Evolutionary conservation across 2,329 filamentous ascomycete genomes (phyloP), one percentile per base, ranked within the genome.

Genomic region (Colletotrichum simmondsii): DNA sequence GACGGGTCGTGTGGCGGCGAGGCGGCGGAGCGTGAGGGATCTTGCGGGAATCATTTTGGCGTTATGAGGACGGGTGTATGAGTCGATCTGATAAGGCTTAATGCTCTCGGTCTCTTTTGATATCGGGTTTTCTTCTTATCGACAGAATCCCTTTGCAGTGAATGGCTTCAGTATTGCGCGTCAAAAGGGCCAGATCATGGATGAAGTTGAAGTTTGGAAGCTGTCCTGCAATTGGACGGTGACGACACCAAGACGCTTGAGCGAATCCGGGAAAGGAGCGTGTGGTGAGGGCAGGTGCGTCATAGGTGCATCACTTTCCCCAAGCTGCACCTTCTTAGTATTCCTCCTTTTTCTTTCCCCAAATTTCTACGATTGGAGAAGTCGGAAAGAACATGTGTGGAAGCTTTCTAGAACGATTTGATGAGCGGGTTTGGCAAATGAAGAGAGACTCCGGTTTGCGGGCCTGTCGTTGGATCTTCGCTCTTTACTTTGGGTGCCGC

Each of bases 241-340:
- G 62, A 65, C 62, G 62, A 65, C 52, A 65, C 52, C 10, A 57
- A 30, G 53, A 42, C 37, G 37, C 16, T 42, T 42, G 37, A 42
- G 53, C 5, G 24, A 24, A 14, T 26, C 53, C 3, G 42, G 42
- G 42, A 19, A 49, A 8, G 22, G 42, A 11, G 14, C 62, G 35
- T 6, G 5, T 3, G 35, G 5, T 16, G 2, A 7, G 14, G 30
- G 52, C 28, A 42, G 60, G 30, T 65, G 62, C 62, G 62, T 65
- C 62, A 65, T 65, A 65, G 22, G 52, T 57, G 52, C 62, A 65
- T 65, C 62, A 65, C 32, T 11, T 24, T 54, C 10, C 8, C 52
- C 52, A 19, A 42, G 37, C 37, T 3, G 2, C 5, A 42, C 16
- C 16, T 16, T 19, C 5, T 42, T 8, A 7, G 5, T 7, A 42